Evolutionary conservation across 495 filamentous ascomycete genomes (phyloP).

Genomic region (Cercophora sp.): DNA sequence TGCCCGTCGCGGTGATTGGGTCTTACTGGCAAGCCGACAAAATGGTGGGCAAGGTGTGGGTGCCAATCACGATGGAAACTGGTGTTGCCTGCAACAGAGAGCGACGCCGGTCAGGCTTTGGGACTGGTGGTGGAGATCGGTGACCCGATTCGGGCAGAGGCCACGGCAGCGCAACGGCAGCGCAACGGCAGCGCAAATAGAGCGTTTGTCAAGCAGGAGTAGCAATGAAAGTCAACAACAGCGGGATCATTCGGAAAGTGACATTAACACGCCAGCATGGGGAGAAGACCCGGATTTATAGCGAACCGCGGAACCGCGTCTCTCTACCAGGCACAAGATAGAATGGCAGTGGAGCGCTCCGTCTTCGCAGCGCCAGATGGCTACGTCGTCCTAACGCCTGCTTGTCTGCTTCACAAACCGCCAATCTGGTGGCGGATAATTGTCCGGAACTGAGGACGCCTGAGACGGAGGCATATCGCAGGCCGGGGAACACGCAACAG

Average conservation of each 20-base stretch:
- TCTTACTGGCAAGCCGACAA: too few relatives aligned
- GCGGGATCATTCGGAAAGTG: conserved; percentile 8
- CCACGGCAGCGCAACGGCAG: too few relatives aligned
- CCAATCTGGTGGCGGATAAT: conserved; percentile 1
- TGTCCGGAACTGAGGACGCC: conserved; percentile 1
- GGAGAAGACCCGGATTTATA: conserved; percentile 3
- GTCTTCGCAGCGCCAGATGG: background rate
- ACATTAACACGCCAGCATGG: background rate
- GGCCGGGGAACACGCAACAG: background rate
- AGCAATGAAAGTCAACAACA: background rate
- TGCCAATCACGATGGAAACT: conserved; percentile 6
- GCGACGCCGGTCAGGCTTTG: background rate
- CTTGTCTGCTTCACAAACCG: conserved; percentile 1
- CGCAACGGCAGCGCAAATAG: too few relatives aligned
- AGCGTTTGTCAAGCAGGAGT: background rate
- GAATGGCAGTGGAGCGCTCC: background rate
- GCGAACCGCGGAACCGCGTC: too few relatives aligned
- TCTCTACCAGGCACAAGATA: conserved; percentile 9
- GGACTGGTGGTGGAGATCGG: conserved; percentile 11
- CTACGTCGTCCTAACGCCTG: background rate
- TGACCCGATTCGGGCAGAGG: conserved; percentile 16
- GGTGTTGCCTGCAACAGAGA: background rate
- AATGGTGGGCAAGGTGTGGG: conserved; percentile 8
- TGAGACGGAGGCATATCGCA: background rate
- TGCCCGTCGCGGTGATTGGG: too few relatives aligned